Base-by-base conservation (phyloP, 345 rosid species). In the Odontarrhena argentea region DNA sequence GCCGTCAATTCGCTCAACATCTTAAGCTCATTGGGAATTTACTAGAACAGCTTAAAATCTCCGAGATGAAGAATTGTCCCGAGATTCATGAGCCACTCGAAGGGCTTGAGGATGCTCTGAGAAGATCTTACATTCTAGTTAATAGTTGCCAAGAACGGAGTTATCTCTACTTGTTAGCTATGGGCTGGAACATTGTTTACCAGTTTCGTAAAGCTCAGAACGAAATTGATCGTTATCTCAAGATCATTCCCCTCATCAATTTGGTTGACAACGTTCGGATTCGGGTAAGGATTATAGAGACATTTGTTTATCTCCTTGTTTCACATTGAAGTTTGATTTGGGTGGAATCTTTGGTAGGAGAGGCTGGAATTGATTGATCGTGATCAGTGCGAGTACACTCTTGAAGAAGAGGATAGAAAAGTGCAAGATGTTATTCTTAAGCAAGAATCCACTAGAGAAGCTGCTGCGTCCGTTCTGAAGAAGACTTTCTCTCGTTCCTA, bases 101-200 rank as follows among this genome's bases (percentile, higher is more conserved):
- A 73, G 94, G 86, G 68, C 97, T 93, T 36, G 98, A 93, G 71
- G 98, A 93, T 37, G 86, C 96, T 0, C 77, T 93, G 56, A 81
- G 98, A 70, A 84, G 96, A 79, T 80, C 96, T 57, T 93, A 79
- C 74, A 50, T 85, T 49, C 55, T 90, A 73, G 94, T 93, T 18
- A 82, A 88, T 13, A 93, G 94, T 32, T 93, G 97, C 60, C 97
- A 87, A 70, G 98, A 93, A 47, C 69, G 83, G 67, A 93, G 98
- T 62, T 93, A 84, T 74, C 86, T 93, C 12, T 93, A 93, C 73
- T 77, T 93, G 83, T 81, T 93, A 56, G 98, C 97, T 12, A 90
- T 90, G 98, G 97, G 97, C 0, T 93, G 97, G 98, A 93, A 86
- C 86, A 90, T 93, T 30, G 98, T 93, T 24, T 88, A 90, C 41